These are phyloP conservation scores for Cinchona pubescens DNA, from an alignment of 257 asterid genomes.

Conservation along the genomic window DNA sequence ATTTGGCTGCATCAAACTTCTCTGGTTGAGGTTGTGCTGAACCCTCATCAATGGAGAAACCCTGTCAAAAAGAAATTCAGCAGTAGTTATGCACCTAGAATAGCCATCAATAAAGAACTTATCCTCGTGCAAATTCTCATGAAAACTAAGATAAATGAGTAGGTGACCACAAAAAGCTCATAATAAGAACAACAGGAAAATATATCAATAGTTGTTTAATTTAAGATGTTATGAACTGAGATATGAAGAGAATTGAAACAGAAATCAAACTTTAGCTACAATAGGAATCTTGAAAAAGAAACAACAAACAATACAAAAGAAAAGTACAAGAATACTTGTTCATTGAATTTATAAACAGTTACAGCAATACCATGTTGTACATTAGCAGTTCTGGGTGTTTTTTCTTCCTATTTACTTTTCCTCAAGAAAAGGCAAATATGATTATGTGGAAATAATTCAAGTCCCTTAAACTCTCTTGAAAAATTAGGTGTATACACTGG, in stretches of 20 bases:
- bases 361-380: background rate
- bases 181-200: background rate
- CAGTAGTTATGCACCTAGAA: background rate
- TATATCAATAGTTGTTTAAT: background rate
- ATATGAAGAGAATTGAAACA: background rate
- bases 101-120: background rate
- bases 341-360: background rate
- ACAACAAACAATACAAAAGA: background rate
- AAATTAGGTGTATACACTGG: background rate
- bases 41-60: constrained; percentile 64
- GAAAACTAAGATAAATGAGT: background rate
- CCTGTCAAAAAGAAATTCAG: constrained; percentile 43
- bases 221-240: background rate
- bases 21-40: constrained; percentile 53
- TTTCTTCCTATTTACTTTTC: background rate
- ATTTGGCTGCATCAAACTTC: constrained; percentile 78
- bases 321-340: background rate
- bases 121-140: background rate
- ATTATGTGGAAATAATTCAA: background rate
- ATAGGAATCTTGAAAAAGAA: background rate
- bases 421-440: background rate
- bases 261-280: background rate
- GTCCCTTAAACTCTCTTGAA: background rate
- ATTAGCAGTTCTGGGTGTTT: background rate
- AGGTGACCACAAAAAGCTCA: background rate